A percentile compares a stretch with the other conserved stretches of the same genome.
phyloP scores from a whole-genome alignment of 345 rosid genomes.

The Citrus sinensis region DVS_A1.0 CM039169.1:33182501-33183000 shows the following conservation, averaged over 20 bases:
- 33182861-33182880: constrained; percentile 22
- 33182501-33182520: constrained; percentile 84
- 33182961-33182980: constrained; percentile 79
- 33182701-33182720: constrained; percentile 56
- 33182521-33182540: constrained; percentile 64
- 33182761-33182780: constrained; percentile 37
- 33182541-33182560: constrained; percentile 48
- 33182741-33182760: constrained; percentile 31
- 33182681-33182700: constrained; percentile 42
- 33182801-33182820: constrained; percentile 67
- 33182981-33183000: constrained; percentile 86
- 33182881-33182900: constrained; percentile 60
- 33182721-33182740: constrained; percentile 41
- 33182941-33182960: constrained; percentile 81
- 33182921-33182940: constrained; percentile 84
- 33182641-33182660: constrained; percentile 60
- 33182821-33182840: constrained; percentile 67
- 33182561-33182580: constrained; percentile 47
- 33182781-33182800: constrained; percentile 53
- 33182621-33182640: constrained; percentile 37
- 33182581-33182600: constrained; percentile 56
- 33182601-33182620: constrained; percentile 27
- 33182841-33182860: constrained; percentile 50
- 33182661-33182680: constrained; percentile 50
- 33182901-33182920: constrained; percentile 72